phyloP scores from a whole-genome alignment of 148 eudicot species.

The Diospyros lotus region DNA sequence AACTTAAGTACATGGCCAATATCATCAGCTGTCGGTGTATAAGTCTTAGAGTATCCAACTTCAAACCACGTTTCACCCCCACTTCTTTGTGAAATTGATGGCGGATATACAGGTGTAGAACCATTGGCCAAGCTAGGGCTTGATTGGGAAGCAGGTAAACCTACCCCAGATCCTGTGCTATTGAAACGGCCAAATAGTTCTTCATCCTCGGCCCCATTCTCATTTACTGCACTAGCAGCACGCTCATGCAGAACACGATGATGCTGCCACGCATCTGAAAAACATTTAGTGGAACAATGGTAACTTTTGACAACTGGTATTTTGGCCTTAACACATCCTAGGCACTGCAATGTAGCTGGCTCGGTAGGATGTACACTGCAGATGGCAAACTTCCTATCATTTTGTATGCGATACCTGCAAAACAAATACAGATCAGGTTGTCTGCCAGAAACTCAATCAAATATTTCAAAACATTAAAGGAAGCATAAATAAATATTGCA shows the following conservation, averaged over 20 bases:
- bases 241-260: conserved; percentile 97
- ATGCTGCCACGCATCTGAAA: conserved; percentile 99
- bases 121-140: conserved; percentile 61
- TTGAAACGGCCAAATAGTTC: conserved; percentile 80
- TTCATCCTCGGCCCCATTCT: conserved; percentile 90
- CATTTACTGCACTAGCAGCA: conserved; percentile 87
- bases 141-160: conserved; percentile 60
- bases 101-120: conserved; percentile 63
- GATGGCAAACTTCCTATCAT: conserved; percentile 82
- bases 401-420: conserved; percentile 92
- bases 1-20: conserved; percentile 91
- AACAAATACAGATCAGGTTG: conserved; percentile 8
- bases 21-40: conserved; percentile 93
- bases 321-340: conserved; percentile 93
- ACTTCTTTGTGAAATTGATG: conserved; percentile 61
- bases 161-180: conserved; percentile 62
- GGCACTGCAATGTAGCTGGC: conserved; percentile 91
- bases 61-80: conserved; percentile 98
- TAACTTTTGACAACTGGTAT: conserved; percentile 86
- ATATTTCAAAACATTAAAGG: not conserved
- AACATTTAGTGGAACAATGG: conserved; percentile 95
- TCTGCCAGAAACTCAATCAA: not conserved
- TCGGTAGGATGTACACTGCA: conserved; percentile 99
- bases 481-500: not conserved
- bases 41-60: conserved; percentile 79